A percentile compares a stretch with the other conserved stretches of the same genome.
Evolutionary conservation across 2,329 filamentous ascomycete genomes (phyloP).

Genomic region (Verticillium isaacii): DNA sequence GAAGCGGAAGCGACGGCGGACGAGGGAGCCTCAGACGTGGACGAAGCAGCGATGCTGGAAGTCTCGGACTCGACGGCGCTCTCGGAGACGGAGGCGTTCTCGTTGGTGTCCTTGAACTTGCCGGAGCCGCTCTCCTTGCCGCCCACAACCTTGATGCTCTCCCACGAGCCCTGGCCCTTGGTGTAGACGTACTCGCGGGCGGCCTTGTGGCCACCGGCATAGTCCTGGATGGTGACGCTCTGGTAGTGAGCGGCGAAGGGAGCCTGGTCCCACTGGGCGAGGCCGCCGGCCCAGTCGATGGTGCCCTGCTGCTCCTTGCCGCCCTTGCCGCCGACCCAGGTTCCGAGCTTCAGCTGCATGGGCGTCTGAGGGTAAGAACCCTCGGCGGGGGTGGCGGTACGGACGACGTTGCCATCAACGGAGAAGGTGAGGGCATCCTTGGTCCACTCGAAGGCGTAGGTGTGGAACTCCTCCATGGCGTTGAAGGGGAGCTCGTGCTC

Average conservation of each 20-base stretch:
- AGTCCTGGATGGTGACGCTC: constrained; percentile 22
- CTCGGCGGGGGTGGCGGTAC: constrained; percentile 41
- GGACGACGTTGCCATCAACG: constrained; percentile 45
- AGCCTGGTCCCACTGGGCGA: constrained; percentile 23
- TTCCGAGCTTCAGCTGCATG: constrained; percentile 60
- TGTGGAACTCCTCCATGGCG: constrained; percentile 44
- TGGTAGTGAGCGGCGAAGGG: constrained; percentile 20
- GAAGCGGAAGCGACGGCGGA: not conserved
- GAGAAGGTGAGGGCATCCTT: constrained; percentile 52
- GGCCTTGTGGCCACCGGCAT: constrained; percentile 20
- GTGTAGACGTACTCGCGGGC: constrained; percentile 22
- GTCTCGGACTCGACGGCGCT: constrained; percentile 21
- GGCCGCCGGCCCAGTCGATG: constrained; percentile 63
- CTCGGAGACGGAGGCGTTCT: not conserved
- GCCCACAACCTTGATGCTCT: constrained; percentile 21
- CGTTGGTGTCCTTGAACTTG: not conserved
- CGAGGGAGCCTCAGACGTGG: constrained; percentile 22
- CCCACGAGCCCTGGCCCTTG: constrained; percentile 20
- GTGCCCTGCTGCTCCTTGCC: constrained; percentile 49
- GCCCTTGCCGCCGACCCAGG: constrained; percentile 46
- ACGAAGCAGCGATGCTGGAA: constrained; percentile 30
- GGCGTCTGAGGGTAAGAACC: constrained; percentile 66
- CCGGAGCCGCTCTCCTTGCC: constrained; percentile 13
- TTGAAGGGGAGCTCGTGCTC: constrained; percentile 39
- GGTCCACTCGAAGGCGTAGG: constrained; percentile 66